These are phyloP conservation scores for Volutella citrinella DNA, from an alignment of 2,329 filamentous ascomycete species.

Conservation along the genomic window DNA sequence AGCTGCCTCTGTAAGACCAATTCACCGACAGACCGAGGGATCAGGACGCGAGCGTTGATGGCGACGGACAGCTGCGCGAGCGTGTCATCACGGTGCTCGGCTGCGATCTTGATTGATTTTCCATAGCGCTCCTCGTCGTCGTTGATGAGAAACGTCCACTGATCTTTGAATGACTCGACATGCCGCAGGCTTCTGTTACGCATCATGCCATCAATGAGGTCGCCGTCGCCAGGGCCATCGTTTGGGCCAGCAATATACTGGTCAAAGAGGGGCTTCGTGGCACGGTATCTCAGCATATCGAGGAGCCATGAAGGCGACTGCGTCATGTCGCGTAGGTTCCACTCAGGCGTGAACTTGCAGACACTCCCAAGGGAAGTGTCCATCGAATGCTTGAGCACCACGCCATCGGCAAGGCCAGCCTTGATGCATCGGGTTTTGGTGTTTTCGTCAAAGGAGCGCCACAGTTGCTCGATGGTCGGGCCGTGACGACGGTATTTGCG, in stretches of 20 bases:
- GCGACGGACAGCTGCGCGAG: constrained; percentile 16
- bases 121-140: constrained; percentile 37
- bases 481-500: constrained; percentile 37
- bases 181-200: constrained; percentile 30
- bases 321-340: constrained; percentile 41
- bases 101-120: constrained; percentile 24
- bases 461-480: constrained; percentile 33
- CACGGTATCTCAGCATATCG: constrained; percentile 36
- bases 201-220: constrained; percentile 34
- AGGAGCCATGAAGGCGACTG: constrained; percentile 35
- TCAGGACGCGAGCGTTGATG: constrained; percentile 18
- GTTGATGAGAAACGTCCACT: constrained; percentile 37
- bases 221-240: constrained; percentile 32
- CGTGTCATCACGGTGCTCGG: neutral
- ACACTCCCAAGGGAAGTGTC: constrained; percentile 36
- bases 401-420: constrained; percentile 29
- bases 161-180: constrained; percentile 23
- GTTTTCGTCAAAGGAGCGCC: constrained; percentile 34
- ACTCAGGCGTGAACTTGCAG: constrained; percentile 40
- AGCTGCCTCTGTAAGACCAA: constrained; percentile 40
- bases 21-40: constrained; percentile 29
- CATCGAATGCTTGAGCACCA: constrained; percentile 31
- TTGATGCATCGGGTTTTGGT: constrained; percentile 34
- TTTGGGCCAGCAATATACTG: constrained; percentile 33
- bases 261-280: constrained; percentile 28